These are phyloP conservation scores for Leccinellum luteum DNA, from an alignment of 768 basidiomycete species.

Conservation along the genomic window DNA sequence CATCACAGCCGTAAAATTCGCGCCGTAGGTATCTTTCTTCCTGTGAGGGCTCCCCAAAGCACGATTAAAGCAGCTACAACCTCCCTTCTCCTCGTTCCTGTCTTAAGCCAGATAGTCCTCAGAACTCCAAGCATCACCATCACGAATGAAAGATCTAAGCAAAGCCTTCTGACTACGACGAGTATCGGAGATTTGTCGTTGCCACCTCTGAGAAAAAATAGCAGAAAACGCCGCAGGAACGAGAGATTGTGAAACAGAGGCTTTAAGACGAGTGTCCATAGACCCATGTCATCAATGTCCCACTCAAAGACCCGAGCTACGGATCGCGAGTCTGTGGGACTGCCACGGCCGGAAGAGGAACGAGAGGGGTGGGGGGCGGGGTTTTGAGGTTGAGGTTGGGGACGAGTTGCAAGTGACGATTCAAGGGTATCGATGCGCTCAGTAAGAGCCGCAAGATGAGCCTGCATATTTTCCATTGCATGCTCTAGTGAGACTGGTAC, in stretches of 20 bases:
- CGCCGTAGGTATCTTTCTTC: constrained; percentile 54
- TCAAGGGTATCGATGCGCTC: constrained; percentile 79
- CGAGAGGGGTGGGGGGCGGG: constrained; percentile 43
- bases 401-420: constrained; percentile 31
- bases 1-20: constrained; percentile 8
- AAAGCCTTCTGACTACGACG: constrained; percentile 68
- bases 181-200: constrained; percentile 63
- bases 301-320: constrained; percentile 39
- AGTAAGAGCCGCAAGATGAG: constrained; percentile 75
- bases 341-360: constrained; percentile 40
- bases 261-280: constrained; percentile 74
- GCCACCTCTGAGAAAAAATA: constrained; percentile 54
- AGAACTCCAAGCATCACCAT: constrained; percentile 59
- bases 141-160: constrained; percentile 76
- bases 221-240: constrained; percentile 46
- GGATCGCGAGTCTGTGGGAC: constrained; percentile 35
- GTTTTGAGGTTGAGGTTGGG: constrained; percentile 34
- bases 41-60: constrained; percentile 70
- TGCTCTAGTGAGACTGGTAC: constrained; percentile 58
- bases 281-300: constrained; percentile 79
- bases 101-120: constrained; percentile 61
- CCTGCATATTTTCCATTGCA: constrained; percentile 77
- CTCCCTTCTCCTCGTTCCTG: constrained; percentile 66
- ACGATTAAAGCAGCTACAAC: constrained; percentile 61
- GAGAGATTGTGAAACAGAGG: constrained; percentile 56